Base-by-base conservation (phyloP, 257 asterid genomes). In the Salvia rosmarinus region DNA sequence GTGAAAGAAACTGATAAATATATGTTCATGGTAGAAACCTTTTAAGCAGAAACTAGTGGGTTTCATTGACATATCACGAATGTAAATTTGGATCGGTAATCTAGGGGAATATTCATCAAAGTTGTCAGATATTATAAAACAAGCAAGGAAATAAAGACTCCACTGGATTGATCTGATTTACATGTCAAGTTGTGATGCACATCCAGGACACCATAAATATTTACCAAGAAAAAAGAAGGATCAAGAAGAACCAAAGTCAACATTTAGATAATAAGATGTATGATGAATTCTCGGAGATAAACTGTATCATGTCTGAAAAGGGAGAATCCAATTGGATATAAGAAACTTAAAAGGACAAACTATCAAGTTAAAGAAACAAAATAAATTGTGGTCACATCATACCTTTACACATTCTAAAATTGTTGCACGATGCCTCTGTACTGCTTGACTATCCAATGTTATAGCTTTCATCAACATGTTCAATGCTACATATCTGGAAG, bases 321-420 rank as follows among this genome's bases (percentile, higher is more conserved):
- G 64, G 64, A 55, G 58, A 68, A 68, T 72, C 40, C 34, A 37
- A 50, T 16, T 57, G 65, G 69, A 42, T 9, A 20, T 23, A 42
- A 25, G 70, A 57, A 44, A 21, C 70, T 32, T 13, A 65, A 49
- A 68, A 67, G 59, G 59, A 9, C 46, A 74, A 62, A 46, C 19
- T 25, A 63, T 52, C 46, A 56, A 59, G 34, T 55, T 63, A 19
- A 39, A 69, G 32, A 19, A 52, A 47, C 37, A 30, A 73, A 21
- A 55, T 35, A 58, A 34, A 64, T 7, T 32, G 30, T 21, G 30
- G 19, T 20, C n/a, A 64, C 46, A 55, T 52, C 35, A 58, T 87
- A 95, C 99, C 98, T 91, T 95, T 37, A 95, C 98, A 76, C 99
- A 91, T 83, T 91, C 98, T 84, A 95, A 77, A 81, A 95, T 92